Conservation (phyloP, 306 rosid species). For the peach (Prunus persica) region Prunus_persica_NCBIv2 NC_034009.1:13632001-13632500, state of each 20-base stretch:
- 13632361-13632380: background rate
- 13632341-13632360: constrained; percentile 18
- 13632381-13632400: background rate
- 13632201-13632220: background rate
- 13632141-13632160: background rate
- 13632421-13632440: constrained; percentile 30
- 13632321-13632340: background rate
- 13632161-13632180: background rate
- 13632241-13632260: background rate
- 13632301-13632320: constrained; percentile 1
- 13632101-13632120: background rate
- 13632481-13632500: constrained; percentile 72
- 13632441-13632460: constrained; percentile 95
- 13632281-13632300: constrained; percentile 8
- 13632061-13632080: background rate
- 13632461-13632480: constrained; percentile 83
- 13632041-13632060: background rate
- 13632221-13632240: background rate
- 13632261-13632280: background rate
- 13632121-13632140: background rate
- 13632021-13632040: background rate
- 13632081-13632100: background rate
- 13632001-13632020: background rate
- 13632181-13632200: background rate
- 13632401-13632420: constrained; percentile 3